phyloP scores from a whole-genome alignment of 1,139 yeast species.

The Yamadazyma diospyri region DNA sequence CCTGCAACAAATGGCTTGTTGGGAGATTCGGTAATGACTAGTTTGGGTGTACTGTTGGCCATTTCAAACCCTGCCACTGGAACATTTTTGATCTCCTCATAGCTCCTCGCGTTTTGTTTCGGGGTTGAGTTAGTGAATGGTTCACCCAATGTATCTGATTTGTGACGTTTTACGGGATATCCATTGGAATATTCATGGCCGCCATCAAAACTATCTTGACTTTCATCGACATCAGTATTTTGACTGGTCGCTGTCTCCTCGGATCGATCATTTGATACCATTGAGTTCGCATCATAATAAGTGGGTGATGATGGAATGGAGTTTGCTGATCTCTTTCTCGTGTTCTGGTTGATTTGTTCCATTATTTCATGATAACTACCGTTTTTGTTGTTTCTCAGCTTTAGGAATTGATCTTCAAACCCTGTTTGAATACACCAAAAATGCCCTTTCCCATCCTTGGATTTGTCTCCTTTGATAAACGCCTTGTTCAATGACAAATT shows the following conservation, averaged over 20 bases:
- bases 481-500: constrained; percentile 83
- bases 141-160: constrained; percentile 31
- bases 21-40: constrained; percentile 34
- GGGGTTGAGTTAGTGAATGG: constrained; percentile 21
- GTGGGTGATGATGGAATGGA: constrained; percentile 37
- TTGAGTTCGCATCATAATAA: constrained; percentile 13
- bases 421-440: constrained; percentile 92
- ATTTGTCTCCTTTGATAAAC: constrained; percentile 84
- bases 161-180: constrained; percentile 10
- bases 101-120: constrained; percentile 1
- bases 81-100: constrained; percentile 1
- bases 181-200: constrained; percentile 11
- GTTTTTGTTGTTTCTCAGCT: constrained; percentile 51
- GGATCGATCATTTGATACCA: constrained; percentile 4
- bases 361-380: constrained; percentile 43
- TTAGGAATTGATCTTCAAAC: constrained; percentile 76
- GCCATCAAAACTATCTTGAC: constrained; percentile 3
- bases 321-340: constrained; percentile 19
- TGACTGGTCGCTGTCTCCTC: constrained; percentile 3
- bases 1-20: constrained; percentile 40
- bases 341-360: constrained; percentile 32
- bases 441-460: constrained; percentile 95
- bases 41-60: constrained; percentile 22
- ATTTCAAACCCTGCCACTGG: constrained; percentile 10
- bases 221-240: constrained; percentile 10